Percentiles rank a stretch among this genome's conserved stretches.
Conservation (phyloP, 2,329 filamentous ascomycete species). For the Neoascochyta sp. region DNA sequence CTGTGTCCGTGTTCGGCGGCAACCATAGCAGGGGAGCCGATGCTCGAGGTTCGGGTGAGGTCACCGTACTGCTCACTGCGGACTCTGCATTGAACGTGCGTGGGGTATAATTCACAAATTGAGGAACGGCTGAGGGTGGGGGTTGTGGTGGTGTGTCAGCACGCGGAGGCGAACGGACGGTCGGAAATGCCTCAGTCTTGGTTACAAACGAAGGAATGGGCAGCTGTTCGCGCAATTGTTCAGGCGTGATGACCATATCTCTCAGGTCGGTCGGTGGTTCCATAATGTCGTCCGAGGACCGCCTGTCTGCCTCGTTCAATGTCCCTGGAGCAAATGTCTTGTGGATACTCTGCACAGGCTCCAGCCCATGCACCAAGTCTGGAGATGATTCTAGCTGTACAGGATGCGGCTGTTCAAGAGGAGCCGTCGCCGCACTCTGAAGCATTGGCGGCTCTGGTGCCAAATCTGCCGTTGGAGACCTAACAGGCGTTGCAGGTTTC, state of each 20-base stretch:
- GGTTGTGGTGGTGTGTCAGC: conserved; percentile 40
- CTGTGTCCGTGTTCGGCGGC: conserved; percentile 24
- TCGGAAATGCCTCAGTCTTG: conserved; percentile 14
- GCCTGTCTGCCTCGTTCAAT: no score
- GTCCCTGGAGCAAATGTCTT: no score
- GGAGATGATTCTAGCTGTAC: conserved; percentile 11
- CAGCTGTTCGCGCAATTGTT: conserved; percentile 37
- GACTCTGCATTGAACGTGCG: conserved; percentile 15
- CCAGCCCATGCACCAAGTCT: conserved; percentile 5
- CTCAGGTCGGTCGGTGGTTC: conserved; percentile 29
- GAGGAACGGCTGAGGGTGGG: conserved; percentile 28
- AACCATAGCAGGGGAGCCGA: conserved; percentile 31
- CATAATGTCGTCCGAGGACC: conserved; percentile 16
- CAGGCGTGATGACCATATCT: conserved; percentile 31
- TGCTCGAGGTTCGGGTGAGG: conserved; percentile 11
- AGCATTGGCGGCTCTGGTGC: conserved; percentile 24
- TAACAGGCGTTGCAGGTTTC: conserved; percentile 32
- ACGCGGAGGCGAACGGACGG: conserved; percentile 27
- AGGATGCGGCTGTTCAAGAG: conserved; percentile 31
- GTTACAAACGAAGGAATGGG: conserved; percentile 33
- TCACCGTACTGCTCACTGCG: background rate
- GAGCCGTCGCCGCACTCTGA: conserved; percentile 16
- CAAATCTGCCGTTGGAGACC: conserved; percentile 38
- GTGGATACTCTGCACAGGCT: conserved; percentile 1
- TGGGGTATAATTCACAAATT: conserved; percentile 33